phyloP scores from a whole-genome alignment of 345 rosid species.

The Hypericum androsaemum region DNA sequence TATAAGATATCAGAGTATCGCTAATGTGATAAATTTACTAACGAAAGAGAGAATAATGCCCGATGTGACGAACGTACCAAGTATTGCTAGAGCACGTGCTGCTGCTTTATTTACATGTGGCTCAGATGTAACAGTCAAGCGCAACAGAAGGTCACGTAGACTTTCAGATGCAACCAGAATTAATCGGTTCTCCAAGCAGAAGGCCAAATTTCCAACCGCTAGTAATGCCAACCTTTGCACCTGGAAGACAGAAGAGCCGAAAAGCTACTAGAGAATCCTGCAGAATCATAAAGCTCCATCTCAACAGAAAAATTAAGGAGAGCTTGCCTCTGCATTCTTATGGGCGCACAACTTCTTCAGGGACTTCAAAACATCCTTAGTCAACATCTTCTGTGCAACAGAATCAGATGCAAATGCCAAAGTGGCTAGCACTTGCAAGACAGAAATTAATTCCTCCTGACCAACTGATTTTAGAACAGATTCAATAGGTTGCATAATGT shows the following conservation, averaged over 20 bases:
- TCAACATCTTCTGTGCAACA: slow-evolving; percentile 84
- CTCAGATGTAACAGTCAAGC: slow-evolving; percentile 70
- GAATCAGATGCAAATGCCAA: slow-evolving; percentile 81
- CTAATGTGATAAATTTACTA: slow-evolving; percentile 4
- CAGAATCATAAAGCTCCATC: slow-evolving; percentile 7
- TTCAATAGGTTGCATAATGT: slow-evolving; percentile 91
- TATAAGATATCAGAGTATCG: slow-evolving; percentile 2
- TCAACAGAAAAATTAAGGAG: slow-evolving; percentile 4
- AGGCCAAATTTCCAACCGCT: slow-evolving; percentile 92
- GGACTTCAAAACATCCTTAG: slow-evolving; percentile 73
- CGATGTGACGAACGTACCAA: slow-evolving; percentile 41
- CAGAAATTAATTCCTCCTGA: slow-evolving; percentile 76
- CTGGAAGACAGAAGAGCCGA: slow-evolving; percentile 30
- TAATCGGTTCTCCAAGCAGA: slow-evolving; percentile 87
- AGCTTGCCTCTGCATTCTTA: slow-evolving; percentile 70
- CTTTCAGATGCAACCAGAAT: slow-evolving; percentile 89
- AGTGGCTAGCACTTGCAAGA: slow-evolving; percentile 76
- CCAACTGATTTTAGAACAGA: slow-evolving; percentile 65
- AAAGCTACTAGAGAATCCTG: slow-evolving; percentile 11
- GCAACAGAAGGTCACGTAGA: slow-evolving; percentile 77
- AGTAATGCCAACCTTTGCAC: slow-evolving; percentile 85
- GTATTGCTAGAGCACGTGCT: slow-evolving; percentile 95
- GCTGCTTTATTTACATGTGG: slow-evolving; percentile 90
- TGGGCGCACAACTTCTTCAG: slow-evolving; percentile 75
- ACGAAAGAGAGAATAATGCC: neutral